Conservation (phyloP, 1,284 basidiomycete species). For the Moesziomyces sp. region DNA sequence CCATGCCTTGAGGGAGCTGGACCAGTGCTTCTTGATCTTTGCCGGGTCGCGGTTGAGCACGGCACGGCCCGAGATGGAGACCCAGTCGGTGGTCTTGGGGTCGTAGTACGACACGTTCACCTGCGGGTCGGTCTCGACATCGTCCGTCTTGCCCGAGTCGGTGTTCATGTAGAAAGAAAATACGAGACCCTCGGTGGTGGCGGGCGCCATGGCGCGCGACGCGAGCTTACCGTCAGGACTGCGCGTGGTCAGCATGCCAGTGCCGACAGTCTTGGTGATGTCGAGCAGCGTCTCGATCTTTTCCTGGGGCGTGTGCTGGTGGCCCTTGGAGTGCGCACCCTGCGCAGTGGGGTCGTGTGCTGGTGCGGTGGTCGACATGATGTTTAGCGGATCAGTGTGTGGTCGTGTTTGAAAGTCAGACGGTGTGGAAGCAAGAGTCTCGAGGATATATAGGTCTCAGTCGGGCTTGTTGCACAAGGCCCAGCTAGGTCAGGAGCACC, state of each 20-base stretch:
- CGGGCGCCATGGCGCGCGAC: conserved; percentile 83
- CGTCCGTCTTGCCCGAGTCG: conserved; percentile 60
- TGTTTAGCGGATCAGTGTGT: neutral
- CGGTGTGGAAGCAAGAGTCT: neutral
- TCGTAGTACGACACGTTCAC: conserved; percentile 74
- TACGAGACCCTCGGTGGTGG: conserved; percentile 72
- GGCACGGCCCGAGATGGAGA: conserved; percentile 82
- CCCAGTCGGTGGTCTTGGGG: conserved; percentile 81
- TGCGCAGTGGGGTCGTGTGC: conserved; percentile 54
- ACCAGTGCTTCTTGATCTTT: conserved; percentile 63
- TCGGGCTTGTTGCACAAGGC: neutral
- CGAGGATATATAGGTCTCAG: conserved; percentile 10
- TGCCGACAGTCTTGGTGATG: conserved; percentile 52
- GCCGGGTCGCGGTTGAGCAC: conserved; percentile 45
- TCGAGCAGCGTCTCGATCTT: conserved; percentile 52
- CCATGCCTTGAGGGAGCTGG: conserved; percentile 72
- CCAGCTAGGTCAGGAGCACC: too few species aligned
- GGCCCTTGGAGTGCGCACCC: conserved; percentile 38
- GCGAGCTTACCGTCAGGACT: conserved; percentile 80
- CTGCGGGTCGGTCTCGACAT: conserved; percentile 50
- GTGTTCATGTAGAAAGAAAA: conserved; percentile 58
- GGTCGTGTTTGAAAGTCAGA: neutral
- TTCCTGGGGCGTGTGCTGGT: conserved; percentile 42
- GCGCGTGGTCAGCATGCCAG: conserved; percentile 82
- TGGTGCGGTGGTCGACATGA: conserved; percentile 41